Percentiles rank a stretch among this genome's conserved stretches.
These are phyloP conservation scores for Backusella sp. DNA, from an alignment of 192 early-diverging fungal species.

Conservation along the genomic window DNA sequence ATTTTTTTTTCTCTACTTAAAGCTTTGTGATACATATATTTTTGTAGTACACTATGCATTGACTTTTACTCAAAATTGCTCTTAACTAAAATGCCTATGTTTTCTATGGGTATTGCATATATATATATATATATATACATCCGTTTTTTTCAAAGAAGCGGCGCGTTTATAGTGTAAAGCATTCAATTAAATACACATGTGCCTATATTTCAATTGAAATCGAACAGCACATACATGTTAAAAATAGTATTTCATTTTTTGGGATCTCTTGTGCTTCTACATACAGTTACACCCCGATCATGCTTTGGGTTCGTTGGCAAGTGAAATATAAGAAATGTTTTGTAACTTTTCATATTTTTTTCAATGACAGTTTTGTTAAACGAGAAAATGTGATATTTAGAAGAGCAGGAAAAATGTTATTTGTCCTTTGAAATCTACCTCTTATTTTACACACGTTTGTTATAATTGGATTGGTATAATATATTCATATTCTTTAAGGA, in stretches of 20 bases:
- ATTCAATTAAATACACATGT: background rate
- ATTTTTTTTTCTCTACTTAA: background rate
- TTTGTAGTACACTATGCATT: background rate
- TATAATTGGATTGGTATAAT: too few species aligned
- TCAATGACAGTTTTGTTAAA: background rate
- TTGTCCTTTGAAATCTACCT: background rate
- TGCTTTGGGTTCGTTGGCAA: background rate
- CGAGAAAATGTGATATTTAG: background rate
- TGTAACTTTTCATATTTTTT: background rate
- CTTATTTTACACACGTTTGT: too few species aligned
- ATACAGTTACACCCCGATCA: background rate
- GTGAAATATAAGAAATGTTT: background rate
- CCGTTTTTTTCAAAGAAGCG: background rate
- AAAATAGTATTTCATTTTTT: background rate
- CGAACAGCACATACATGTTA: background rate
- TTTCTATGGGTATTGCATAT: background rate
- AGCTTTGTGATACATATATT: background rate
- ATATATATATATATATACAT: background rate
- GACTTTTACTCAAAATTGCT: background rate
- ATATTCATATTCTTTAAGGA: too few species aligned
- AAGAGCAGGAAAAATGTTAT: background rate
- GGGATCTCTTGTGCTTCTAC: too few species aligned
- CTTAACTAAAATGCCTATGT: background rate
- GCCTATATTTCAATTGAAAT: background rate
- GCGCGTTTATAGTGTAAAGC: too few species aligned